phyloP scores from a whole-genome alignment of 768 basidiomycete species.

The Pisolithus sp. region DNA sequence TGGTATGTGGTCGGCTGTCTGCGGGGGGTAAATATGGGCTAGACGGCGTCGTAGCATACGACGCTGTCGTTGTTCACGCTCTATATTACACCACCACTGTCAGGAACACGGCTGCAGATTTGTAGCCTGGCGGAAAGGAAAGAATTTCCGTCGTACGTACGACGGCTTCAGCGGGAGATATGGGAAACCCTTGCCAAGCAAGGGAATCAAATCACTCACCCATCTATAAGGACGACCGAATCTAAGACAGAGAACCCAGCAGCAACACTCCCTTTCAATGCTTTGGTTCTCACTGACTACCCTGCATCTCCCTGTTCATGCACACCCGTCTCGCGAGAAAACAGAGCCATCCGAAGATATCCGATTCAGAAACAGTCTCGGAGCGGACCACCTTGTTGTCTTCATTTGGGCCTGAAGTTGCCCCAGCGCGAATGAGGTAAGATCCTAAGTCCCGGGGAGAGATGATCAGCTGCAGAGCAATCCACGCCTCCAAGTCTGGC shows the following conservation, averaged over 20 bases:
- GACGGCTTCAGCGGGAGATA: too few relatives aligned
- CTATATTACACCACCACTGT: too few relatives aligned
- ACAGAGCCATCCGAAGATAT: constrained; percentile 88
- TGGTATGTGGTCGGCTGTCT: too few relatives aligned
- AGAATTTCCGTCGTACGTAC: too few relatives aligned
- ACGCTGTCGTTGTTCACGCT: too few relatives aligned
- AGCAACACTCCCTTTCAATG: constrained; percentile 85
- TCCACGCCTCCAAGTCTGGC: constrained; percentile 77
- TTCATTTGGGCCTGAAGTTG: background rate
- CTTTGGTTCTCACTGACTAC: constrained; percentile 86
- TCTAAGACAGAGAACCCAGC: constrained; percentile 77
- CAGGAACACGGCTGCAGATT: too few relatives aligned
- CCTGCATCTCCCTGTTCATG: constrained; percentile 64
- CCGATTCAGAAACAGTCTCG: constrained; percentile 84
- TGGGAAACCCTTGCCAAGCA: too few relatives aligned
- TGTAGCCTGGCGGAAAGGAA: too few relatives aligned
- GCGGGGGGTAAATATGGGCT: too few relatives aligned
- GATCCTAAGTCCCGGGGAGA: constrained; percentile 65
- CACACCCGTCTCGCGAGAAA: constrained; percentile 41
- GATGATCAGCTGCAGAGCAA: constrained; percentile 89
- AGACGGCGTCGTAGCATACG: too few relatives aligned
- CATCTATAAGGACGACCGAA: constrained; percentile 53
- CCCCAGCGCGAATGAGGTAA: constrained; percentile 71
- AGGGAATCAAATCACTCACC: background rate
- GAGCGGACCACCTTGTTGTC: constrained; percentile 37